These are phyloP conservation scores for Leccinum pachyderme DNA, from an alignment of 1,284 basidiomycete species.

Conservation along the genomic window DNA sequence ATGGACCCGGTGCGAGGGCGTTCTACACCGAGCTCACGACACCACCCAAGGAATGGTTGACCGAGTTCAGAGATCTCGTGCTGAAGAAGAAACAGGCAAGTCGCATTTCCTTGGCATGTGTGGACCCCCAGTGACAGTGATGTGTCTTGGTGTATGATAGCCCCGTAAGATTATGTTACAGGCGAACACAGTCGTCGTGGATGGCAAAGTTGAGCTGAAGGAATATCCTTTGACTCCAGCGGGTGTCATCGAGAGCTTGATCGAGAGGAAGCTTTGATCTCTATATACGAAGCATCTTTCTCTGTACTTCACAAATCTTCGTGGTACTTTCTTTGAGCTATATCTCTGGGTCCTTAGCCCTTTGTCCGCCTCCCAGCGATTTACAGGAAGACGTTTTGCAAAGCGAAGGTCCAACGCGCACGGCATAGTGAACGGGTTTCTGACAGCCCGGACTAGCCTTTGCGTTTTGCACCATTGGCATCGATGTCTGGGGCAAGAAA, in stretches of 20 bases:
- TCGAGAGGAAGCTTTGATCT: slow-evolving; percentile 61
- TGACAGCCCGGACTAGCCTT: no score
- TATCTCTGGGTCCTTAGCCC: no score
- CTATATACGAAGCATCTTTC: background rate
- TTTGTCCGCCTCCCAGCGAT: no score
- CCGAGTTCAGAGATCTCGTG: slow-evolving; percentile 73
- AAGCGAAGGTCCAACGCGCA: slow-evolving; percentile 52
- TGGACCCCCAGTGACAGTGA: background rate
- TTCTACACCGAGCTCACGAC: slow-evolving; percentile 77
- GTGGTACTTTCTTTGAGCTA: no score
- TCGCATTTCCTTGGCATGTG: slow-evolving; percentile 5
- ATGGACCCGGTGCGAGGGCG: slow-evolving; percentile 68
- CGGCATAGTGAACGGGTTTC: slow-evolving; percentile 72
- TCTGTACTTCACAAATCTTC: background rate
- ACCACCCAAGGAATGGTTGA: slow-evolving; percentile 68
- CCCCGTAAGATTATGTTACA: slow-evolving; percentile 82
- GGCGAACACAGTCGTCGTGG: slow-evolving; percentile 68
- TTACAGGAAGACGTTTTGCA: slow-evolving; percentile 70
- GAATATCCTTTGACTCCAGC: slow-evolving; percentile 72
- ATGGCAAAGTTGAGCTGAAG: slow-evolving; percentile 67
- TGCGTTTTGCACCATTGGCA: slow-evolving; percentile 70
- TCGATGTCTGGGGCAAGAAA: slow-evolving; percentile 62
- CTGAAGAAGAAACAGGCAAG: slow-evolving; percentile 76
- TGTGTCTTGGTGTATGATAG: slow-evolving; percentile 33
- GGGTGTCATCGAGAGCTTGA: slow-evolving; percentile 77